Percentiles rank a stretch among this genome's conserved stretches.
Conservation (phyloP, 805 yeast genomes). For the Nadsonia fulvescens region DNA sequence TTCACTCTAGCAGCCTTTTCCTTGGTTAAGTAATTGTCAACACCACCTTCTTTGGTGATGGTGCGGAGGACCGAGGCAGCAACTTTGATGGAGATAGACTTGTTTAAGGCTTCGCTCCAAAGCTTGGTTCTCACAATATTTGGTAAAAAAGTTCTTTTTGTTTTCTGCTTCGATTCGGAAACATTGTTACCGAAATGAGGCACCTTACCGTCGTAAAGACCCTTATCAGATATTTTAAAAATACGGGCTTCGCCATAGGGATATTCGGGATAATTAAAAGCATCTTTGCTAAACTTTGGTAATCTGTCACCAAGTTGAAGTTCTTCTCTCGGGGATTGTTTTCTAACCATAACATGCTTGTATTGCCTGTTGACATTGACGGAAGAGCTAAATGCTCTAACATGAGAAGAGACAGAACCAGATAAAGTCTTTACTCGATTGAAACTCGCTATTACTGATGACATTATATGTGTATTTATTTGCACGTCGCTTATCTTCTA, state of each 20-base stretch:
- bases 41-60: slow-evolving; percentile 84
- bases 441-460: too few relatives aligned
- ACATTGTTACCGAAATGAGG: slow-evolving; percentile 60
- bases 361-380: too few relatives aligned
- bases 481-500: too few relatives aligned
- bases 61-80: slow-evolving; percentile 73
- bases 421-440: too few relatives aligned
- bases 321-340: too few relatives aligned
- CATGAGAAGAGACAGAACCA: too few relatives aligned
- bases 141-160: slow-evolving; percentile 60
- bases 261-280: slow-evolving; percentile 46
- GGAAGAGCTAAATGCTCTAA: too few relatives aligned
- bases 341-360: too few relatives aligned
- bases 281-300: too few relatives aligned
- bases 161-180: slow-evolving; percentile 60
- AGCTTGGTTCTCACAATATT: slow-evolving; percentile 58
- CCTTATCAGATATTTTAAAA: slow-evolving; percentile 73
- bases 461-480: too few relatives aligned
- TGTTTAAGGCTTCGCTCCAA: slow-evolving; percentile 69
- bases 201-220: slow-evolving; percentile 79
- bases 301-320: too few relatives aligned
- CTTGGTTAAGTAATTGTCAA: slow-evolving; percentile 74
- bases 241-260: slow-evolving; percentile 63
- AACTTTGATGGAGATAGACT: slow-evolving; percentile 37
- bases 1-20: slow-evolving; percentile 80